Conservation (phyloP, 441 rosid species). For the Metrosideros polymorpha region DNA sequence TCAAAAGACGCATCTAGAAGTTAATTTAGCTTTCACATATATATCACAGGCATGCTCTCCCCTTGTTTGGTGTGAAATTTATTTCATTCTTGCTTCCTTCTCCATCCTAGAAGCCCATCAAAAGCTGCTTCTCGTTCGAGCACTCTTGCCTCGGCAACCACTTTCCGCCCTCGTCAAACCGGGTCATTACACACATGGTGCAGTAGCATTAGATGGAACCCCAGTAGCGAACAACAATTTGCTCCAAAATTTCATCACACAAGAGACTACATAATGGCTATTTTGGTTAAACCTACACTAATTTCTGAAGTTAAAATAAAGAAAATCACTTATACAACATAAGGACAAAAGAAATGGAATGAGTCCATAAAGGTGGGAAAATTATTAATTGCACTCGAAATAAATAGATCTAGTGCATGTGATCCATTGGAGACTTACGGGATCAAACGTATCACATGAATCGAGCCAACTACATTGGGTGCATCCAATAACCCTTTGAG, state of each 20-base stretch:
- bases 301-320: not conserved
- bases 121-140: too few species aligned
- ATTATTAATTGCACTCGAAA: not conserved
- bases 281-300: not conserved
- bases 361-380: not conserved
- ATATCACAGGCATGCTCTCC: too few species aligned
- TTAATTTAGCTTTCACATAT: too few species aligned
- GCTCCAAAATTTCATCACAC: not conserved
- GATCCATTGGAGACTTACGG: not conserved
- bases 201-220: not conserved
- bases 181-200: not conserved
- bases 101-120: too few species aligned
- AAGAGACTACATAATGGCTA: not conserved
- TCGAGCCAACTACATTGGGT: not conserved
- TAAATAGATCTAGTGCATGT: not conserved
- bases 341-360: not conserved
- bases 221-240: not conserved
- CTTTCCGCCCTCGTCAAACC: too few species aligned
- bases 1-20: too few species aligned
- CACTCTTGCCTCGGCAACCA: too few species aligned
- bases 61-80: too few species aligned
- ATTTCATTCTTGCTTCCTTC: too few species aligned
- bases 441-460: not conserved
- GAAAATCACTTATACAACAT: not conserved
- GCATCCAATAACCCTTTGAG: not conserved